Evolutionary conservation across 139 green algal genomes (phyloP).

Genomic region (Micromonas pusilla): DNA sequence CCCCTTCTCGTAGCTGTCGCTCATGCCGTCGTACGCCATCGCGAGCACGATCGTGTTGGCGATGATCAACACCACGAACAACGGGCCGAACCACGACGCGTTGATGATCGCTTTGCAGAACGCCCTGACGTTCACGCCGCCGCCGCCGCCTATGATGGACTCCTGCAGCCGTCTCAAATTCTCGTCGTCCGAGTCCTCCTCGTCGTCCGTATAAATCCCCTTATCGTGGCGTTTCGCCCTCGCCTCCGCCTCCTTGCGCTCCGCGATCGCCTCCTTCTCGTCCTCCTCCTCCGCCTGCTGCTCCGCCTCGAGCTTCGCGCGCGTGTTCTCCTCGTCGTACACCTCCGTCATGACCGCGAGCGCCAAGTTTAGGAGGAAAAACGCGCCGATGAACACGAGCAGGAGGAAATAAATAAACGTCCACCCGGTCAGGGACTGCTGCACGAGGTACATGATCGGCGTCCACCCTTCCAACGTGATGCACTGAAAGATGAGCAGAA

Average conservation of each 20-base stretch:
- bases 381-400: constrained; percentile 32
- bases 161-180: background rate
- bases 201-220: background rate
- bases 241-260: background rate
- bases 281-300: background rate
- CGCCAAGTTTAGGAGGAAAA: constrained; percentile 38
- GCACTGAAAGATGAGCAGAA: constrained; percentile 30
- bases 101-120: constrained; percentile 28
- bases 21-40: constrained; percentile 39
- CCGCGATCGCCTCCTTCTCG: background rate
- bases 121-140: background rate
- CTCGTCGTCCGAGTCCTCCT: background rate
- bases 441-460: constrained; percentile 29
- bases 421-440: constrained; percentile 23
- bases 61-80: constrained; percentile 28
- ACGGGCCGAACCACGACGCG: constrained; percentile 8
- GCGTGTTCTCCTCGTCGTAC: constrained; percentile 16
- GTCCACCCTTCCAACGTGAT: constrained; percentile 35
- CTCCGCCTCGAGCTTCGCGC: background rate
- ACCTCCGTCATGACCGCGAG: constrained; percentile 33
- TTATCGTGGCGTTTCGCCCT: background rate
- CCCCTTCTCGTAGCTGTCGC: background rate
- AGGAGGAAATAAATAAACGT: constrained; percentile 34
- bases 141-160: background rate
- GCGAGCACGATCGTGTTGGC: constrained; percentile 31